phyloP scores from a whole-genome alignment of 202 grass and related monocot genomes.

The Carex arenaria region DNA sequence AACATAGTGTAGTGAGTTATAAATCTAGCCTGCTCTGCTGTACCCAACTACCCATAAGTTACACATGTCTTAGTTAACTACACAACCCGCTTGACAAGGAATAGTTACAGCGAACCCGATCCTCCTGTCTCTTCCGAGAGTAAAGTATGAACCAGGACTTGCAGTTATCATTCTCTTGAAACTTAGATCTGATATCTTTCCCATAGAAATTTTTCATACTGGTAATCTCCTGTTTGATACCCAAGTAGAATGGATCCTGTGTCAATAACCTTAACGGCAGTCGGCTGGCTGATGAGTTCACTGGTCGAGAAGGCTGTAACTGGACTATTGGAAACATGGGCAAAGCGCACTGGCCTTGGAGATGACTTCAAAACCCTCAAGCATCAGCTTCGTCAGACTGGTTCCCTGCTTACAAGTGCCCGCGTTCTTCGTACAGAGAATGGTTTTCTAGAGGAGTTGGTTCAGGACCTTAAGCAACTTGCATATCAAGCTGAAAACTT shows the following conservation, averaged over 20 bases:
- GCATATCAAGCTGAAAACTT: background rate
- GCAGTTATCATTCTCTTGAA: too few species aligned
- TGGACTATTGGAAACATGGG: background rate
- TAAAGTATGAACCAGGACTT: too few species aligned
- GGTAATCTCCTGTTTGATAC: too few species aligned
- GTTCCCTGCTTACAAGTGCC: too few species aligned
- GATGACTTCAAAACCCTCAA: background rate
- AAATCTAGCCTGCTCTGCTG: too few species aligned
- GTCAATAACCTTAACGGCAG: background rate
- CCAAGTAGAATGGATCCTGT: background rate
- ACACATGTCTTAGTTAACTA: background rate
- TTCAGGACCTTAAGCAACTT: background rate
- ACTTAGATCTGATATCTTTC: too few species aligned
- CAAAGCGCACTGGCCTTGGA: background rate
- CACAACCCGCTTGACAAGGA: too few species aligned
- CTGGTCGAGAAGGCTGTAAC: background rate
- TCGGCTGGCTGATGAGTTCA: background rate
- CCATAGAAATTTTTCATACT: too few species aligned
- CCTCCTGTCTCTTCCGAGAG: too few species aligned
- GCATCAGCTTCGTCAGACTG: background rate
- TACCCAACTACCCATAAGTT: too few species aligned
- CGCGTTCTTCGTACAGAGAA: background rate
- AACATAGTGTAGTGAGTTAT: too few species aligned
- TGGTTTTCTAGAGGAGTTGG: background rate
- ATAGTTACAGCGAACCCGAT: too few species aligned